These are phyloP conservation scores for Cudoniella acicularis DNA, from an alignment of 495 filamentous ascomycete species.

Conservation along the genomic window DNA sequence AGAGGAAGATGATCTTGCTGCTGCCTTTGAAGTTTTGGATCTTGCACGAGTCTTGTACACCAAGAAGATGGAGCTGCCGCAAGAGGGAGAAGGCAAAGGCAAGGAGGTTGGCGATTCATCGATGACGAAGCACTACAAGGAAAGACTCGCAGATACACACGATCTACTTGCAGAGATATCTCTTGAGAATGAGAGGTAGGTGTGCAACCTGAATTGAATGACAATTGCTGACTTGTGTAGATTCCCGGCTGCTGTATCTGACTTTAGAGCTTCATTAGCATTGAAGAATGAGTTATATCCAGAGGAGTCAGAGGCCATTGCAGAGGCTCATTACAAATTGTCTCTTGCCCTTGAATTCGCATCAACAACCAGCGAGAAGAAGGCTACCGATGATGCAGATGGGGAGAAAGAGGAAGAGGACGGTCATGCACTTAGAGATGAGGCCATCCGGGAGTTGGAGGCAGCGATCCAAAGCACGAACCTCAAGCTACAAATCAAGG, in stretches of 20 bases:
- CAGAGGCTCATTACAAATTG: constrained; percentile 93
- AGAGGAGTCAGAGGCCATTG: constrained; percentile 73
- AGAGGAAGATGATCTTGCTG: constrained; percentile 86
- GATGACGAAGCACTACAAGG: constrained; percentile 61
- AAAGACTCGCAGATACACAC: constrained; percentile 84
- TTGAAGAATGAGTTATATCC: constrained; percentile 75
- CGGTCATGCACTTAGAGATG: constrained; percentile 67
- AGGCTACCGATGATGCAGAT: constrained; percentile 37
- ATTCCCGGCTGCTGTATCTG: constrained; percentile 75
- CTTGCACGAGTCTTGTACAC: constrained; percentile 77
- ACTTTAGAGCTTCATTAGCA: constrained; percentile 69
- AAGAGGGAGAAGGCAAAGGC: constrained; percentile 41
- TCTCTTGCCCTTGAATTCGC: constrained; percentile 94
- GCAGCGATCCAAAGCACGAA: constrained; percentile 76
- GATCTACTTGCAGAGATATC: constrained; percentile 92
- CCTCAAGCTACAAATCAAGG: constrained; percentile 70
- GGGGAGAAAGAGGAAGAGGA: constrained; percentile 31
- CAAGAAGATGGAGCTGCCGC: constrained; percentile 47
- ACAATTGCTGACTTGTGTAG: constrained; percentile 30
- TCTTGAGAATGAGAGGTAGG: constrained; percentile 78
- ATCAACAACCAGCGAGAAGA: constrained; percentile 59
- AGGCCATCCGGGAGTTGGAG: constrained; percentile 76
- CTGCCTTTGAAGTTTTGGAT: constrained; percentile 89
- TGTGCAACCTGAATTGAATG: background rate
- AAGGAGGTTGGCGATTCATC: constrained; percentile 50